Conservation (phyloP, 495 filamentous ascomycete species). For the Amniculicola lignicola region DNA sequence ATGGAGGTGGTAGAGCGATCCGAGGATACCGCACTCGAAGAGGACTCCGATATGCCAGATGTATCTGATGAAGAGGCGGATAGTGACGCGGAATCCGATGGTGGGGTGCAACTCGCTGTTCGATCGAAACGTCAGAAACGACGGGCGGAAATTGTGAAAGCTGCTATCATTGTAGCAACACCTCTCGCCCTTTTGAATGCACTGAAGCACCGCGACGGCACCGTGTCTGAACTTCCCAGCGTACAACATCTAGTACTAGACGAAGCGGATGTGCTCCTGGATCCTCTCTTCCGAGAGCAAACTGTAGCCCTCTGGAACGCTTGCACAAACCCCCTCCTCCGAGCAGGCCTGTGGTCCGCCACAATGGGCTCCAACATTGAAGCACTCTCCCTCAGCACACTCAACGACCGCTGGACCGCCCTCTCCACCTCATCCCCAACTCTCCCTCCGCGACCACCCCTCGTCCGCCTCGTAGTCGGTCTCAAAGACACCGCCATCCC, state of each 20-base stretch:
- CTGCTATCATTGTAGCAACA: constrained; percentile 85
- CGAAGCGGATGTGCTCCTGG: constrained; percentile 92
- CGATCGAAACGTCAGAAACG: constrained; percentile 28
- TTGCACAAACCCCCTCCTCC: constrained; percentile 62
- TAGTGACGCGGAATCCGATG: constrained; percentile 12
- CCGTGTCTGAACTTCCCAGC: constrained; percentile 53
- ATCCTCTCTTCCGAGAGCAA: constrained; percentile 85
- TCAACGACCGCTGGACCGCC: constrained; percentile 47
- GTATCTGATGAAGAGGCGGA: constrained; percentile 37
- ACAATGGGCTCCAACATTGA: constrained; percentile 96
- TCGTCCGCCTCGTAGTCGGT: constrained; percentile 85
- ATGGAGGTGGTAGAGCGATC: constrained; percentile 60
- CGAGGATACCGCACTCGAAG: constrained; percentile 31
- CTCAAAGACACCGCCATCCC: constrained; percentile 93
- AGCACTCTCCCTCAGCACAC: constrained; percentile 62
- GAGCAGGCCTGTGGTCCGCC: constrained; percentile 85
- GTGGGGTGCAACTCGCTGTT: constrained; percentile 26
- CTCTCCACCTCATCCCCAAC: constrained; percentile 25
- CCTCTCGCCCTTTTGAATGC: constrained; percentile 75
- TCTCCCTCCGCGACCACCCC: constrained; percentile 44
- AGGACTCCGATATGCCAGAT: constrained; percentile 36
- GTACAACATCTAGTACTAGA: constrained; percentile 77
- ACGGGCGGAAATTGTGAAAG: constrained; percentile 48
- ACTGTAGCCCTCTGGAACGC: constrained; percentile 82
- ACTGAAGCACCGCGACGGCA: constrained; percentile 49